Evolutionary conservation across 164 flowering plant genomes (phyloP), one percentile per base, ranked within the genome.

Genomic region (Aristolochia fimbriata): DNA sequence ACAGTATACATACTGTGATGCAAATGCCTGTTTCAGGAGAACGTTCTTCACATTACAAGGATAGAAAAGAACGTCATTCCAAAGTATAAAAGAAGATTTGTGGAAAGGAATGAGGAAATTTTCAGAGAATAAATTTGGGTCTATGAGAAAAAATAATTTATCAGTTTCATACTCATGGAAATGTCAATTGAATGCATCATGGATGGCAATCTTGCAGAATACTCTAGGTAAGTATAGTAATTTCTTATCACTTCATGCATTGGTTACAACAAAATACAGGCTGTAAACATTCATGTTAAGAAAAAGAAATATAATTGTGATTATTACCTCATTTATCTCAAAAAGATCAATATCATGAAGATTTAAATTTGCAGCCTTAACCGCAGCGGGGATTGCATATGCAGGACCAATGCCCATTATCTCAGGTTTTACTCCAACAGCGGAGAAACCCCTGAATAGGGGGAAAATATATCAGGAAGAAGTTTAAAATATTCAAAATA

Each of bases 381-480:
- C 96, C 22, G 99, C 97, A 63, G 85, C 97, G 14, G 99, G 99
- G 70, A 93, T 93, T 62, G 99, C 99, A 58, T 72, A 87, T 59
- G 99, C 95, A 64, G 99, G 99, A 24, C 96, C 99, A 68, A 94
- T 53, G 13, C 99, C 99, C 97, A 88, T 94, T 59, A 91, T 65
- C 23, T 91, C 82, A 57, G 99, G 99, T 66, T 91, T 96, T 41
- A 94, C 99, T 55, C 99, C 99, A 66, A 89, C 96, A 70, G 90
- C 99, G 72, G 76, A 76, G 74, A 94, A 94, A 49, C 80, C 83
- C 84, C 97, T 94, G 21, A 10, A 15, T 9, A 20, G 33, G 7
- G 22, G 33, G 16, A 6, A 20, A 33, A 25, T 30, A 30, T 25
- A 25, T 15, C n/a, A 30, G 15, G 20, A 58, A 41, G 10, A 58